These are phyloP conservation scores for Solanum bulbocastanum DNA, from an alignment of 257 asterid genomes.

Conservation along the genomic window DNA sequence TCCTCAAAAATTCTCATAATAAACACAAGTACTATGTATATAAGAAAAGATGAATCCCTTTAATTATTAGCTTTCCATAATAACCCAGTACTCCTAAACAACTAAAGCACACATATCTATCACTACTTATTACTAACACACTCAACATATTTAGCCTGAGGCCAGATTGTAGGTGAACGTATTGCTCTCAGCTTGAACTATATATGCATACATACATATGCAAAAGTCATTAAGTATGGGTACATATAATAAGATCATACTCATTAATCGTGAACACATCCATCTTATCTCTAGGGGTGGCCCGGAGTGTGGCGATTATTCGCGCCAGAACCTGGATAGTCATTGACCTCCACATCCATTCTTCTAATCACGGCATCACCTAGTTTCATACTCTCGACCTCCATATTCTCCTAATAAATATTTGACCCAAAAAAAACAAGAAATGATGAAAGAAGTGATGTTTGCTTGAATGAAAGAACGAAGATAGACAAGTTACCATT, in stretches of 20 bases:
- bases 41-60: not conserved
- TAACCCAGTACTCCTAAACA: not conserved
- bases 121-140: conserved; percentile 12
- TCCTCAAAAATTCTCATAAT: not conserved
- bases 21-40: not conserved
- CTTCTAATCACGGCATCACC: conserved; percentile 6
- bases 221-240: not conserved
- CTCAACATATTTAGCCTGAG: conserved; percentile 7
- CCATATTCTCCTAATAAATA: conserved; percentile 13
- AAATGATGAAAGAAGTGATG: not conserved
- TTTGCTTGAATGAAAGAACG: not conserved
- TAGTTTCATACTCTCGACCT: not conserved
- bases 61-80: not conserved
- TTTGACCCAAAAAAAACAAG: not conserved
- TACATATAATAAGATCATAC: not conserved
- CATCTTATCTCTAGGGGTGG: conserved; percentile 23
- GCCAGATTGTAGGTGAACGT: not conserved
- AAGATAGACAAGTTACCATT: conserved; percentile 15
- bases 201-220: not conserved
- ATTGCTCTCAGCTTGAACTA: not conserved
- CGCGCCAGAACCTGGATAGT: conserved; percentile 65
- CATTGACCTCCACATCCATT: conserved; percentile 44
- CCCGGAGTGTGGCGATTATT: conserved; percentile 58
- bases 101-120: not conserved
- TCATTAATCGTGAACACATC: not conserved